These are phyloP conservation scores for Lipomyces oligophaga DNA, from an alignment of 805 yeast genomes.

Conservation along the genomic window DNA sequence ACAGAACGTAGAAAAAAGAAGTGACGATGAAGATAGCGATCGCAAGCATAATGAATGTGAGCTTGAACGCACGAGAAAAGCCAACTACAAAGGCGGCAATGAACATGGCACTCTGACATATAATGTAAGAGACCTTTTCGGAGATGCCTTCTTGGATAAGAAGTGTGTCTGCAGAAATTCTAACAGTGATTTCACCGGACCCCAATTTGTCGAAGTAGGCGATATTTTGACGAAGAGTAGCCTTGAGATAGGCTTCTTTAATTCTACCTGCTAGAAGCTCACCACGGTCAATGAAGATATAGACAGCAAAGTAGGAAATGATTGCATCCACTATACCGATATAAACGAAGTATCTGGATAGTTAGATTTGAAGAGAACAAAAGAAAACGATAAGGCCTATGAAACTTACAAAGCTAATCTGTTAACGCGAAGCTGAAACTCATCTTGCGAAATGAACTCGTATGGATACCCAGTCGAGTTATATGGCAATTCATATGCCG, in stretches of 20 bases:
- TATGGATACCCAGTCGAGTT: not conserved
- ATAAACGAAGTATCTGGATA: constrained; percentile 39
- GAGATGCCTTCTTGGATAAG: constrained; percentile 35
- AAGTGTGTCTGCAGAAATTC: constrained; percentile 34
- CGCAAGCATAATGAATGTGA: constrained; percentile 30
- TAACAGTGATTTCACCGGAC: constrained; percentile 34
- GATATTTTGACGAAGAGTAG: constrained; percentile 33
- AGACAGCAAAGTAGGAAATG: constrained; percentile 36
- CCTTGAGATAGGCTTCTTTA: constrained; percentile 30
- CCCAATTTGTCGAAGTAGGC: constrained; percentile 34
- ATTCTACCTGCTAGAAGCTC: constrained; percentile 41
- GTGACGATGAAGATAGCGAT: constrained; percentile 25
- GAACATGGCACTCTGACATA: constrained; percentile 28
- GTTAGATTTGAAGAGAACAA: not conserved
- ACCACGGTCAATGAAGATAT: constrained; percentile 41
- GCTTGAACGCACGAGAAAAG: constrained; percentile 26
- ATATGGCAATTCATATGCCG: no score
- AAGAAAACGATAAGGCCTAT: no score
- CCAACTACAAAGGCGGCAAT: constrained; percentile 32
- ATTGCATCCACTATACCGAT: constrained; percentile 39
- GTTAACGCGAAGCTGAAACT: constrained; percentile 38
- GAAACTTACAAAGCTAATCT: constrained; percentile 35
- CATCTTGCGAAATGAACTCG: constrained; percentile 27
- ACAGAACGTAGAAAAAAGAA: constrained; percentile 22
- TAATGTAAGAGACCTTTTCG: constrained; percentile 32